phyloP scores from a whole-genome alignment of 371 early-diverging fungal genomes.

The Funneliformis caledonium region DNA sequence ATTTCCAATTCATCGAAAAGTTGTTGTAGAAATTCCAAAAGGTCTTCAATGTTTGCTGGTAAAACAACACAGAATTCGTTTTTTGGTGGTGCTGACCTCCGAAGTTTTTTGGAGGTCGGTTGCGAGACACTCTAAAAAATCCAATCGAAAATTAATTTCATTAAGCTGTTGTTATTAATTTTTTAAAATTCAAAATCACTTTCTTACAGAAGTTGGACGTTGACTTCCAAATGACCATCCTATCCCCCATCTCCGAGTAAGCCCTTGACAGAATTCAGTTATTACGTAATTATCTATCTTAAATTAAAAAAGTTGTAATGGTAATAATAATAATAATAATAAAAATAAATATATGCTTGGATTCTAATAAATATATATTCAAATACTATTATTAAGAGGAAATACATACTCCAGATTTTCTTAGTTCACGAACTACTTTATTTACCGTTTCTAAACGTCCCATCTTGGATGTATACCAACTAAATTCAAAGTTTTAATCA shows the following conservation, averaged over 20 bases:
- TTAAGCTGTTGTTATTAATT: not conserved
- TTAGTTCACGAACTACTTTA: slow-evolving; percentile 48
- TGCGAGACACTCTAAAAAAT: slow-evolving; percentile 3
- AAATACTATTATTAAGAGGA: not conserved
- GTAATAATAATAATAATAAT: not conserved
- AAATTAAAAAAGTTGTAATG: not conserved
- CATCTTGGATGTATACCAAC: slow-evolving; percentile 72
- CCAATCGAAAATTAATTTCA: not conserved
- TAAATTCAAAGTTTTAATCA: not conserved
- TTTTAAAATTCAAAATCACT: not conserved
- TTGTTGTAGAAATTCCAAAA: slow-evolving; percentile 29
- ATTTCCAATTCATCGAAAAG: slow-evolving; percentile 51
- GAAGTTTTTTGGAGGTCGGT: slow-evolving; percentile 36
- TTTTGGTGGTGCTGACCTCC: slow-evolving; percentile 29
- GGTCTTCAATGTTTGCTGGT: not conserved
- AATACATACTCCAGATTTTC: slow-evolving; percentile 45
- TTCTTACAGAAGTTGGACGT: slow-evolving; percentile 43
- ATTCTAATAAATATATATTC: not conserved
- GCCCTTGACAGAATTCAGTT: slow-evolving; percentile 61
- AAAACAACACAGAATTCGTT: slow-evolving; percentile 23
- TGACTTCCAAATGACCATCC: slow-evolving; percentile 64
- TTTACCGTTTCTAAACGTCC: slow-evolving; percentile 60
- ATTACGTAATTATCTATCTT: slow-evolving; percentile 54
- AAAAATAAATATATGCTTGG: not conserved
- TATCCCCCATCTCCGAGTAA: slow-evolving; percentile 67